These are phyloP conservation scores for Hyaloperonospora brassicae DNA, from an alignment of 352 stramenopile species.

Conservation along the genomic window DNA sequence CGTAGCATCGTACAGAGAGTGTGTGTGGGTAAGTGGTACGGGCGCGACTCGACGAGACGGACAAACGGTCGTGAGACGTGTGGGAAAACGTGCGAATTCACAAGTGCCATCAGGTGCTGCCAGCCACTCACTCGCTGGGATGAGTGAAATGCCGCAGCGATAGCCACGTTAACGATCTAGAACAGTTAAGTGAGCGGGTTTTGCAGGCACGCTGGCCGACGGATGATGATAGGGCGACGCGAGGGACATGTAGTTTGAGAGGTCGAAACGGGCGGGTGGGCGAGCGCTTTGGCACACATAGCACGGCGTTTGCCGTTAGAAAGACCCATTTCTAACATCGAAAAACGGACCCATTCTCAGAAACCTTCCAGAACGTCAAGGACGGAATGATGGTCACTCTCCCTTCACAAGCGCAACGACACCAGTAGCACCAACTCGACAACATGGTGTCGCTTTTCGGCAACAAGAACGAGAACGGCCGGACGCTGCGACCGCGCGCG, in stretches of 20 bases:
- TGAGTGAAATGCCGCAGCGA: neutral
- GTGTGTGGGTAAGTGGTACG: slow-evolving; percentile 34
- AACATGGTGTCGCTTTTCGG: slow-evolving; percentile 32
- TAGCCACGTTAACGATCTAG: neutral
- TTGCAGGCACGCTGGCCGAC: neutral
- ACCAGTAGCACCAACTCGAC: neutral
- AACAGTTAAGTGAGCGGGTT: neutral
- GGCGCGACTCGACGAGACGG: slow-evolving; percentile 17
- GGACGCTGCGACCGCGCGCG: slow-evolving; percentile 44
- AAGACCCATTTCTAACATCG: neutral
- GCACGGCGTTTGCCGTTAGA: neutral
- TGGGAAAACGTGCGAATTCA: slow-evolving; percentile 28
- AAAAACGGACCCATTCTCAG: slow-evolving; percentile 2
- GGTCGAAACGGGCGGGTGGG: neutral
- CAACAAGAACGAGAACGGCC: slow-evolving; percentile 37
- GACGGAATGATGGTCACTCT: slow-evolving; percentile 21
- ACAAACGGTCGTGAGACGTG: slow-evolving; percentile 21
- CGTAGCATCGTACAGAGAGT: slow-evolving; percentile 28
- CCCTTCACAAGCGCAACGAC: slow-evolving; percentile 6
- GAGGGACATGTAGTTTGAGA: neutral
- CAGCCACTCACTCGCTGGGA: slow-evolving; percentile 17
- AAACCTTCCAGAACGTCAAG: slow-evolving; percentile 25
- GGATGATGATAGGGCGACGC: neutral
- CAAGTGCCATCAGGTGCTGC: slow-evolving; percentile 16
- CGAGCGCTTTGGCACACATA: too few relatives aligned